A percentile compares a stretch with the other conserved stretches of the same genome.
Evolutionary conservation across 73 alveolate species (phyloP).

Genomic region (Stentor coeruleus): DNA sequence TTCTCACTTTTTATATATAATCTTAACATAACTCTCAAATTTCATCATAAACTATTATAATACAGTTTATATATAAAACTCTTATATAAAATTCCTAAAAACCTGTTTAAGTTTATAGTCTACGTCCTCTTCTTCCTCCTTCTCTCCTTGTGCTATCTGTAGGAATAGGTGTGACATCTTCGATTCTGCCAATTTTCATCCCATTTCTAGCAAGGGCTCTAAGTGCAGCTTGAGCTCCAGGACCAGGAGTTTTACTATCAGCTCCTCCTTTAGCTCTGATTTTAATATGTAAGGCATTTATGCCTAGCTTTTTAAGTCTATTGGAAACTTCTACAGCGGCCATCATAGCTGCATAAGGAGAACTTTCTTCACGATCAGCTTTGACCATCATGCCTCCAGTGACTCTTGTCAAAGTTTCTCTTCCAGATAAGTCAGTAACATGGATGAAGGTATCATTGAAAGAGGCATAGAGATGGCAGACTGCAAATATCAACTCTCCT

Average conservation of each 20-base stretch:
- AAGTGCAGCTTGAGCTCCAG: conserved; percentile 99
- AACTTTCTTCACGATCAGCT: conserved; percentile 99
- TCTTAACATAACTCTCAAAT: too few species aligned
- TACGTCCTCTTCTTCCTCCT: conserved; percentile 99
- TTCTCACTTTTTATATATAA: too few species aligned
- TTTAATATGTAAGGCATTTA: conserved; percentile 96
- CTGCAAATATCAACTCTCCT: conserved; percentile 28
- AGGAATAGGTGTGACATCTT: conserved; percentile 99
- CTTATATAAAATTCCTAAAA: too few species aligned
- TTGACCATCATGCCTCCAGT: conserved; percentile 99
- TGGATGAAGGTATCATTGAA: conserved; percentile 98
- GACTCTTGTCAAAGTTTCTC: conserved; percentile 98
- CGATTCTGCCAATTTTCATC: conserved; percentile 98
- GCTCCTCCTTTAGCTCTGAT: conserved; percentile 98
- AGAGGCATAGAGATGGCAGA: conserved; percentile 49
- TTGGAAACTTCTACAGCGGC: conserved; percentile 98
- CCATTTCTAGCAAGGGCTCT: conserved; percentile 99
- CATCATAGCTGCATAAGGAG: conserved; percentile 99
- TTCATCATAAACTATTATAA: too few species aligned
- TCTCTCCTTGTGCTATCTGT: conserved; percentile 98
- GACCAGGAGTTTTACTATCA: conserved; percentile 87
- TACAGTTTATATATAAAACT: too few species aligned
- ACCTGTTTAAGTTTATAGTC: conserved; percentile 85
- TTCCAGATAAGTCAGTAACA: conserved; percentile 98
- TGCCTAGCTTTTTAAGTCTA: conserved; percentile 86